These are phyloP conservation scores for Trichoderma polysporum DNA, from an alignment of 2,329 filamentous ascomycete species.

Conservation along the genomic window DNA sequence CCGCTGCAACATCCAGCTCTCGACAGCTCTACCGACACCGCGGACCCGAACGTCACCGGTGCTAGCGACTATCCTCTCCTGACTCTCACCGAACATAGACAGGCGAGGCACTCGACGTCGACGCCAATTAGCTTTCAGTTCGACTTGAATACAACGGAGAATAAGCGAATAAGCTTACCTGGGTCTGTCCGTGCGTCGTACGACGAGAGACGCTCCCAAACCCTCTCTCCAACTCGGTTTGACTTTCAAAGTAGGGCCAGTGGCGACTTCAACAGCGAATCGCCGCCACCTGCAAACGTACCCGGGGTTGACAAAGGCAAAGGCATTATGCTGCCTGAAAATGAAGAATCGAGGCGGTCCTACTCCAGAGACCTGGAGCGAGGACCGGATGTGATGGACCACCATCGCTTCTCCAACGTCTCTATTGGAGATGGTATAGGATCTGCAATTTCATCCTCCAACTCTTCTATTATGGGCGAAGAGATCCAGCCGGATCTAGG, in stretches of 20 bases:
- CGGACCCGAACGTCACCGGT: conserved; percentile 40
- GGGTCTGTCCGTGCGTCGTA: conserved; percentile 53
- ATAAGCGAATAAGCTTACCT: conserved; percentile 55
- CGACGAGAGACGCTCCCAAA: conserved; percentile 47
- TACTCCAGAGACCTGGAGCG: conserved; percentile 56
- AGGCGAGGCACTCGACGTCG: conserved; percentile 44
- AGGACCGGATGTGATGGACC: conserved; percentile 47
- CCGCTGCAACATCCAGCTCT: conserved; percentile 49
- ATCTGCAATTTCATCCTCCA: conserved; percentile 54
- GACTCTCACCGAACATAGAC: conserved; percentile 50
- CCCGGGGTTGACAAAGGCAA: conserved; percentile 52
- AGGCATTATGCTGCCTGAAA: conserved; percentile 45
- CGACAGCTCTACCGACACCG: conserved; percentile 37
- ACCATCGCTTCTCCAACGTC: conserved; percentile 47
- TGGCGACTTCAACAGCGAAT: neutral
- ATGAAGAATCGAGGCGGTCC: conserved; percentile 36
- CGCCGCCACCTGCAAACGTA: neutral
- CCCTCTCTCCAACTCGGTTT: conserved; percentile 31
- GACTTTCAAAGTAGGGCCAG: conserved; percentile 20
- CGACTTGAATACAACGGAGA: conserved; percentile 46
- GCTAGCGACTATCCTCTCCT: conserved; percentile 53
- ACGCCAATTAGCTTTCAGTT: conserved; percentile 52
- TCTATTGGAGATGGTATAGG: conserved; percentile 54
- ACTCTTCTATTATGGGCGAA: conserved; percentile 63
- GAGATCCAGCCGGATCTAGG: conserved; percentile 66